Evolutionary conservation across 208 protist species (phyloP).

Genomic region (Crithidia fasciculata): DNA sequence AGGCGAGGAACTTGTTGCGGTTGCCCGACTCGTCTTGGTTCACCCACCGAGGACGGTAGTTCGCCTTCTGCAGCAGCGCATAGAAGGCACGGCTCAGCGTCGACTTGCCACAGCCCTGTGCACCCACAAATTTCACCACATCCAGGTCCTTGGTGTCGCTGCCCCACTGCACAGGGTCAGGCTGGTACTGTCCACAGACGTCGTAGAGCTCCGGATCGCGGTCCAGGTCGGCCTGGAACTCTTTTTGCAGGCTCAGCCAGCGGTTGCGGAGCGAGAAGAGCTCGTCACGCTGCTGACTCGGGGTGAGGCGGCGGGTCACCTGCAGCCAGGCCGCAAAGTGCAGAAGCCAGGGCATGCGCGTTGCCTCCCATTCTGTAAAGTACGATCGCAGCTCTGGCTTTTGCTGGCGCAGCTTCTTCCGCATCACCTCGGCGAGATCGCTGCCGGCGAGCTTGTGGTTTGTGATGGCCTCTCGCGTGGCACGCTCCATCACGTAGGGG

Average conservation of each 20-base stretch:
- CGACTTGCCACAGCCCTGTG: conserved; percentile 76
- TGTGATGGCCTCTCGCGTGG: conserved; percentile 60
- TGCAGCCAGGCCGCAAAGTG: conserved; percentile 62
- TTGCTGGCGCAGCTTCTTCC: conserved; percentile 49
- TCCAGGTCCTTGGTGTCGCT: conserved; percentile 33
- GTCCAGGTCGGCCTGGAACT: conserved; percentile 33
- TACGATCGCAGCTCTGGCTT: conserved; percentile 38
- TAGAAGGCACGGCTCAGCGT: conserved; percentile 56
- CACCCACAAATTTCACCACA: conserved; percentile 65
- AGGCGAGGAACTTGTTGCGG: conserved; percentile 43
- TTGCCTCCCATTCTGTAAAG: conserved; percentile 55
- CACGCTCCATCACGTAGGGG: conserved; percentile 63
- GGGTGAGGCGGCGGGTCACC: conserved; percentile 34
- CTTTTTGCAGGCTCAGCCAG: conserved; percentile 45
- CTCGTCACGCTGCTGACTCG: conserved; percentile 22
- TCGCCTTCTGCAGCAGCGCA: conserved; percentile 38
- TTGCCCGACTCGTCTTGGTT: conserved; percentile 75
- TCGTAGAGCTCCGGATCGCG: conserved; percentile 31
- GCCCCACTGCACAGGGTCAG: conserved; percentile 30
- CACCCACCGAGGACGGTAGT: conserved; percentile 52
- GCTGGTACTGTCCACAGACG: conserved; percentile 38
- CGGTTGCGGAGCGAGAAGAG: conserved; percentile 34
- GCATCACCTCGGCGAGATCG: conserved; percentile 28
- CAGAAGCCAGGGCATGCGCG: conserved; percentile 52
- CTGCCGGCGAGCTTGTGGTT: conserved; percentile 47